phyloP scores from a whole-genome alignment of 1,284 basidiomycete species.

The Coniferiporia weirii region DNA sequence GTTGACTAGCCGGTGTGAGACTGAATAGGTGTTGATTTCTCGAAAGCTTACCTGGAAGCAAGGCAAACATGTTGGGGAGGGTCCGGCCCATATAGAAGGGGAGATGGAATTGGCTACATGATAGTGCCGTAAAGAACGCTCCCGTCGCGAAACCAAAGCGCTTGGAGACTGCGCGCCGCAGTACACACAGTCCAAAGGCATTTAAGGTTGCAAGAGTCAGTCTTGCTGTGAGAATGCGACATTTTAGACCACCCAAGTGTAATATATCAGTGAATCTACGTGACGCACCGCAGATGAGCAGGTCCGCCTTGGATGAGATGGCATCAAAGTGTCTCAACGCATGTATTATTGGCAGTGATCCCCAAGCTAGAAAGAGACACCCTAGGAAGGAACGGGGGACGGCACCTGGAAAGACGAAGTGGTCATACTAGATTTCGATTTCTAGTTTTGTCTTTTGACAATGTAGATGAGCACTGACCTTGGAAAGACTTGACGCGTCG shows the following conservation, averaged over 20 bases:
- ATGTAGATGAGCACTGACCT: constrained; percentile 37
- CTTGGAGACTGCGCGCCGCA: constrained; percentile 57
- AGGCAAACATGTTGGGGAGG: constrained; percentile 90
- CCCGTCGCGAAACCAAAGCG: constrained; percentile 60
- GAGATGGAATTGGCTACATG: constrained; percentile 84
- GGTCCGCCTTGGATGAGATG: constrained; percentile 47
- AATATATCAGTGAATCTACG: background rate
- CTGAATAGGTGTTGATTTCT: background rate
- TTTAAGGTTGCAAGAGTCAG: constrained; percentile 70
- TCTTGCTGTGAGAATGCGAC: constrained; percentile 47
- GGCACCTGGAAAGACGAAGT: constrained; percentile 83
- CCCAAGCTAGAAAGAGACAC: constrained; percentile 56
- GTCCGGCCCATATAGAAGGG: constrained; percentile 93
- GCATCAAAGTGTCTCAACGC: constrained; percentile 37
- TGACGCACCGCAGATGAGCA: constrained; percentile 59
- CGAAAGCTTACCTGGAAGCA: constrained; percentile 60
- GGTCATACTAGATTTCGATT: constrained; percentile 68
- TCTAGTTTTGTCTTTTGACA: background rate
- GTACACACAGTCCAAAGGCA: constrained; percentile 55
- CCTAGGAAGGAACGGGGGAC: constrained; percentile 87
- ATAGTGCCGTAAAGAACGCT: constrained; percentile 61
- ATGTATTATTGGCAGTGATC: constrained; percentile 41
- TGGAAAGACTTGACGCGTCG: constrained; percentile 34
- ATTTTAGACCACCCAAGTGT: too few relatives aligned
- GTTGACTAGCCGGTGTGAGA: constrained; percentile 44